These are phyloP conservation scores for Pseudotsuga menziesii DNA, from an alignment of 75 land plant species.

Conservation along the genomic window DNA sequence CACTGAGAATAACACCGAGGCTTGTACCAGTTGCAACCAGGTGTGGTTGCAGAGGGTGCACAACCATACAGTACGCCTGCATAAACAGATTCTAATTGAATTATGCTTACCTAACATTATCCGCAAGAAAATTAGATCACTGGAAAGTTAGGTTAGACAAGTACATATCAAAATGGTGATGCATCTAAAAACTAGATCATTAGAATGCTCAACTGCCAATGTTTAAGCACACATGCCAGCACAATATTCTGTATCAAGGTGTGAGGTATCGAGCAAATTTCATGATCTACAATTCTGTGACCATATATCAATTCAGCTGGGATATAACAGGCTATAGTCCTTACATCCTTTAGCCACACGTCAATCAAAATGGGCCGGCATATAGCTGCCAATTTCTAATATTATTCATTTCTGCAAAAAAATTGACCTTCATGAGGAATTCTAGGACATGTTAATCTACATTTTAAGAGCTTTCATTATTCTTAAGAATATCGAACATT, in stretches of 20 bases:
- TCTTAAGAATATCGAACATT: not conserved
- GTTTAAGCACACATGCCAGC: not conserved
- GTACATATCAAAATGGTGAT: slow-evolving; percentile 1
- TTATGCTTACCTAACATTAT: not conserved
- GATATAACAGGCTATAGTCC: not conserved
- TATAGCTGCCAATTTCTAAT: not conserved
- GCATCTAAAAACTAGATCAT: not conserved
- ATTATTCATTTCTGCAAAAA: not conserved
- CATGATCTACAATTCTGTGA: not conserved
- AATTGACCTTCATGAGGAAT: not conserved
- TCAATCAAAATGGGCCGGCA: not conserved
- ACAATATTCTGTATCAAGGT: not conserved
- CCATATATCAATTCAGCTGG: too few relatives aligned
- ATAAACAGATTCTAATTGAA: not conserved
- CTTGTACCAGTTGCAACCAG: slow-evolving; percentile 97
- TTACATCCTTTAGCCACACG: not conserved
- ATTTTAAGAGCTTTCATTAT: not conserved
- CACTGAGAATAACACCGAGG: slow-evolving; percentile 87
- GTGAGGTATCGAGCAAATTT: not conserved
- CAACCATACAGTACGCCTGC: slow-evolving; percentile 95
- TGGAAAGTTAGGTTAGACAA: not conserved
- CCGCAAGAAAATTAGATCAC: not conserved
- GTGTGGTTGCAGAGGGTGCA: slow-evolving; percentile 95
- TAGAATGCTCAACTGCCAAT: not conserved
- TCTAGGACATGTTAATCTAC: not conserved